Evolutionary conservation across 495 filamentous ascomycete species (phyloP).

Genomic region (Penicillium samsonianum): DNA sequence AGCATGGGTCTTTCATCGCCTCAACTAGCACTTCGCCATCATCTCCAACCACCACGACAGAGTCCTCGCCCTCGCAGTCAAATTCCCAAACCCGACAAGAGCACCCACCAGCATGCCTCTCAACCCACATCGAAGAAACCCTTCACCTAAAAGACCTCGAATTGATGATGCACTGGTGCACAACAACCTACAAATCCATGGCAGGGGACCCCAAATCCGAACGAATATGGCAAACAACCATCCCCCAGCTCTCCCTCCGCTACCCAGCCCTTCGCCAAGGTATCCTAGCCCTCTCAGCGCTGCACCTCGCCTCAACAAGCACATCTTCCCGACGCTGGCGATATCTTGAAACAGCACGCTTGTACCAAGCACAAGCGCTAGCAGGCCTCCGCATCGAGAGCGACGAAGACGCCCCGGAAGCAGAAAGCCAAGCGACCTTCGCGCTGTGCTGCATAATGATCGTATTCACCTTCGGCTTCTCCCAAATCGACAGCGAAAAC

Average conservation of each 20-base stretch:
- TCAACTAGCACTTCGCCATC: constrained; percentile 17
- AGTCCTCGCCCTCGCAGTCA: constrained; percentile 5
- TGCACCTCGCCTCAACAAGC: constrained; percentile 41
- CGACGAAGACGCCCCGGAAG: constrained; percentile 27
- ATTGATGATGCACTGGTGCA: constrained; percentile 51
- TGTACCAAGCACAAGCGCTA: constrained; percentile 44
- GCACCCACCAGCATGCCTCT: not conserved
- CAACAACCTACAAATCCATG: constrained; percentile 44
- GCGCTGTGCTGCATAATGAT: constrained; percentile 48
- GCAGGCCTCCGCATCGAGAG: constrained; percentile 30
- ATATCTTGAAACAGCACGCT: constrained; percentile 33
- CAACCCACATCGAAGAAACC: constrained; percentile 12
- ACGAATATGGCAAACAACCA: constrained; percentile 46
- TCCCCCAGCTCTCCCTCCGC: constrained; percentile 47
- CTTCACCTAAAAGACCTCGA: constrained; percentile 40
- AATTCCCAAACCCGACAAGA: not conserved
- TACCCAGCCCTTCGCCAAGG: constrained; percentile 51
- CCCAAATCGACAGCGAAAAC: constrained; percentile 28
- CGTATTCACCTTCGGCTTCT: constrained; percentile 47
- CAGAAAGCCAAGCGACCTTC: constrained; percentile 49
- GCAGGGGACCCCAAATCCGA: constrained; percentile 34
- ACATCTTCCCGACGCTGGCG: constrained; percentile 20
- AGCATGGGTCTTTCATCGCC: constrained; percentile 21
- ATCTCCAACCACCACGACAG: constrained; percentile 6
- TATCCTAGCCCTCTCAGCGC: constrained; percentile 50